phyloP scores from a whole-genome alignment of 345 rosid species.

The Citrus mangshanensis region DNA sequence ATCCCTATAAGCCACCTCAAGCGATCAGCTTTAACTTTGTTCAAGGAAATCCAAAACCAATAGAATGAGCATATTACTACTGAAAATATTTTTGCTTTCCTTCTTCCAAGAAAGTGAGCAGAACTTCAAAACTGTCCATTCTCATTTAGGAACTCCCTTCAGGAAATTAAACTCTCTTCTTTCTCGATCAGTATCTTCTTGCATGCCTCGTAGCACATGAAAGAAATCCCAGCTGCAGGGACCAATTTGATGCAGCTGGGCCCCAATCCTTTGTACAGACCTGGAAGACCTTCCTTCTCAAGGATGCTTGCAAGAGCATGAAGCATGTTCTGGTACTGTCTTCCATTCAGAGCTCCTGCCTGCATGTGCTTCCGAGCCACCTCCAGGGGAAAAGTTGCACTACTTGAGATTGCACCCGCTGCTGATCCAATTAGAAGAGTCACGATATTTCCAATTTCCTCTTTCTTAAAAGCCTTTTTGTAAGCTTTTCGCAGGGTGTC shows the following conservation, averaged over 20 bases:
- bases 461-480: slow-evolving; percentile 37
- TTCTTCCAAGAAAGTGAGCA: background rate
- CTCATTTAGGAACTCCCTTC: background rate
- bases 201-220: slow-evolving; percentile 44
- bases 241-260: slow-evolving; percentile 59
- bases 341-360: slow-evolving; percentile 56
- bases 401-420: slow-evolving; percentile 57
- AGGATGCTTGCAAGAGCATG: slow-evolving; percentile 53
- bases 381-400: slow-evolving; percentile 56
- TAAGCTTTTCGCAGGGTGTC: slow-evolving; percentile 48
- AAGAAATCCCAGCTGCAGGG: slow-evolving; percentile 42
- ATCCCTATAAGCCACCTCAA: background rate
- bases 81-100: background rate
- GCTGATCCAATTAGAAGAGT: slow-evolving; percentile 58
- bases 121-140: background rate
- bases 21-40: background rate
- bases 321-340: slow-evolving; percentile 45
- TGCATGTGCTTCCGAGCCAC: slow-evolving; percentile 65
- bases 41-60: background rate
- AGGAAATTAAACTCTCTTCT: slow-evolving; percentile 9
- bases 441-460: slow-evolving; percentile 44
- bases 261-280: slow-evolving; percentile 53
- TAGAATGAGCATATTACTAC: background rate
- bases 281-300: slow-evolving; percentile 47
- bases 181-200: slow-evolving; percentile 25